Conservation (phyloP, 495 filamentous ascomycete species). For the Clavariopsis aquatica region DNA sequence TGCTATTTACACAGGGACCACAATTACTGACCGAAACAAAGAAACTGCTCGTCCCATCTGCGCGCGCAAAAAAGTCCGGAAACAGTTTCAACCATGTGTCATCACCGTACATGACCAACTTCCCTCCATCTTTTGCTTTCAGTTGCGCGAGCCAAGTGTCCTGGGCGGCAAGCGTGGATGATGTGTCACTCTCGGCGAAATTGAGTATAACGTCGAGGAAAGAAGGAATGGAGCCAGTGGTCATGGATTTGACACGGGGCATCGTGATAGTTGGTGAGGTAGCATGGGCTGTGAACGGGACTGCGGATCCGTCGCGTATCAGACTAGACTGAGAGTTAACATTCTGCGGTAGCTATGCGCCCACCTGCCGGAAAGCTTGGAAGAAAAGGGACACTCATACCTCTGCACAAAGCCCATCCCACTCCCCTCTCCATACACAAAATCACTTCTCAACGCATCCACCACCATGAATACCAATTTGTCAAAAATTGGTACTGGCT, state of each 20-base stretch:
- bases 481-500: constrained; percentile 71
- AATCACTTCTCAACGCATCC: constrained; percentile 89
- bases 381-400: constrained; percentile 48
- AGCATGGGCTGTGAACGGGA: constrained; percentile 96
- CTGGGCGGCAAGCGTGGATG: constrained; percentile 78
- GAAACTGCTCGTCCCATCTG: constrained; percentile 94
- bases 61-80: constrained; percentile 77
- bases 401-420: constrained; percentile 89
- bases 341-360: background rate
- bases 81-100: constrained; percentile 99
- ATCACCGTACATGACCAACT: constrained; percentile 92
- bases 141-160: constrained; percentile 96
- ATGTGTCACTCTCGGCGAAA: constrained; percentile 90
- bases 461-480: constrained; percentile 97
- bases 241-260: constrained; percentile 96
- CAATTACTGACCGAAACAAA: constrained; percentile 83
- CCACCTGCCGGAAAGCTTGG: background rate
- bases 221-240: constrained; percentile 92
- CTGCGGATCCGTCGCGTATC: constrained; percentile 75
- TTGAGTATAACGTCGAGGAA: constrained; percentile 97
- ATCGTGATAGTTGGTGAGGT: constrained; percentile 96
- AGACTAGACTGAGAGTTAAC: constrained; percentile 58
- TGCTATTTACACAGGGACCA: too few species aligned
- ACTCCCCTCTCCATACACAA: constrained; percentile 79
- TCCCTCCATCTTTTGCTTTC: constrained; percentile 65